Evolutionary conservation across 2,329 filamentous ascomycete species (phyloP).

Genomic region (Pseudocercospora musae): DNA sequence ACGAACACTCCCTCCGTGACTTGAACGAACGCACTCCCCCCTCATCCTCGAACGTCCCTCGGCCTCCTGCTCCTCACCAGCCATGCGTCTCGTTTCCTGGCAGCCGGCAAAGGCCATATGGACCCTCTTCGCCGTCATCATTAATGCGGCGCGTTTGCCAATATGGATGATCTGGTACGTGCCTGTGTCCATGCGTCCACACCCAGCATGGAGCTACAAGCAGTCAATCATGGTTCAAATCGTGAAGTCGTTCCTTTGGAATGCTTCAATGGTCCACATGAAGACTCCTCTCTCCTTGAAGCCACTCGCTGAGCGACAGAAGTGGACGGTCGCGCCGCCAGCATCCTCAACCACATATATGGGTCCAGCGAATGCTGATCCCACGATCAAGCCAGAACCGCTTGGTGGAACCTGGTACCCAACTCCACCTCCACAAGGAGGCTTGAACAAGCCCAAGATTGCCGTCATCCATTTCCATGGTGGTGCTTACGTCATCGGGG

Average conservation of each 20-base stretch:
- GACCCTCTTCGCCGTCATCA: slow-evolving; percentile 35
- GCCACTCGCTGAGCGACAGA: slow-evolving; percentile 38
- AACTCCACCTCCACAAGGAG: slow-evolving; percentile 13
- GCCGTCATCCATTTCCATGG: slow-evolving; percentile 51
- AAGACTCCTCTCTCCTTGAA: slow-evolving; percentile 35
- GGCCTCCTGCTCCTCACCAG: background rate
- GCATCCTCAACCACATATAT: slow-evolving; percentile 17
- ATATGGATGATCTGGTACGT: slow-evolving; percentile 42
- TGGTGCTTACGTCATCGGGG: slow-evolving; percentile 47
- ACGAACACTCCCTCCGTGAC: background rate
- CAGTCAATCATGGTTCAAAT: slow-evolving; percentile 39
- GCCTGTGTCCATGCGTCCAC: slow-evolving; percentile 37
- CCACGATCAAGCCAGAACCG: slow-evolving; percentile 36
- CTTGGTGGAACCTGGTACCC: slow-evolving; percentile 47
- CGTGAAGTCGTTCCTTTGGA: slow-evolving; percentile 35
- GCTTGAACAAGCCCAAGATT: slow-evolving; percentile 20
- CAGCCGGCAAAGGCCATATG: slow-evolving; percentile 44
- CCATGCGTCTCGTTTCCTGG: slow-evolving; percentile 25
- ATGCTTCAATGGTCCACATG: slow-evolving; percentile 31
- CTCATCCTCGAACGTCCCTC: background rate
- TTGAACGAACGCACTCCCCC: background rate
- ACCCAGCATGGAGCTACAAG: slow-evolving; percentile 39
- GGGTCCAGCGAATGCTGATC: slow-evolving; percentile 28
- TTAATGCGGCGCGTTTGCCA: slow-evolving; percentile 38
- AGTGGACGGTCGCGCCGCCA: slow-evolving; percentile 34